Evolutionary conservation across 139 green algal species (phyloP), one percentile per base, ranked within the genome.

Genomic region (Spirogloea muscicola): DNA sequence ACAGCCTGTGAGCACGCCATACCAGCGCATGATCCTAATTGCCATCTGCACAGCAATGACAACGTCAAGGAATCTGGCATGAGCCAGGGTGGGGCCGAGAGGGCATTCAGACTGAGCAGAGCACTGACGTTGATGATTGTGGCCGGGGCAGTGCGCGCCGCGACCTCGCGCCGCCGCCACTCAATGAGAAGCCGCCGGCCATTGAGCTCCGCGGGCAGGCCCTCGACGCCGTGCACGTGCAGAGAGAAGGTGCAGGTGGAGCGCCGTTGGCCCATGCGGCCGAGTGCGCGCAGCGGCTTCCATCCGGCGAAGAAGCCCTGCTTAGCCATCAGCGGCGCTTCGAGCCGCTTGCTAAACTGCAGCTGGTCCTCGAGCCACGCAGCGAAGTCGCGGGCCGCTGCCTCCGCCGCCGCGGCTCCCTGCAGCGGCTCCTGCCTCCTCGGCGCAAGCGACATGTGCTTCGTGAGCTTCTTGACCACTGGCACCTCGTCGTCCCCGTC

Each of bases 301-400:
- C 65, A 59, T 10, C 29, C 52, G 7, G 25, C 27, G 29, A 60
- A 18, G n/a, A 63, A 40, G 41, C 27, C 34, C 40, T 69, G 37
- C 31, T 68, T 43, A 34, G 38, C 34, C 9, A 68, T 42, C 10
- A 34, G 18, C 25, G 67, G 67, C 27, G 44, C 29, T 13, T 39
- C 18, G 38, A 76, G 49, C 38, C 40, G 44, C 38, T 33, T 33
- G 31, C 67, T 76, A 49, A 76, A 76, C 25, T 69, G 33, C 3
- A 76, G 18, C 67, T 76, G 67, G n/a, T 76, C 67, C 49, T 61
- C 67, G 36, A 76, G 67, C 67, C 67, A 76, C 25, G 38, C 58
- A 33, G 36, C 29, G 58, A 76, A 76, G 41, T 76, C 67, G n/a
- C n/a, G n/a, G n/a, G n/a, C n/a, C n/a, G n/a, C n/a, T n/a, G n/a